Conservation (phyloP, 805 yeast species). For the Candida stauntonica region DNA sequence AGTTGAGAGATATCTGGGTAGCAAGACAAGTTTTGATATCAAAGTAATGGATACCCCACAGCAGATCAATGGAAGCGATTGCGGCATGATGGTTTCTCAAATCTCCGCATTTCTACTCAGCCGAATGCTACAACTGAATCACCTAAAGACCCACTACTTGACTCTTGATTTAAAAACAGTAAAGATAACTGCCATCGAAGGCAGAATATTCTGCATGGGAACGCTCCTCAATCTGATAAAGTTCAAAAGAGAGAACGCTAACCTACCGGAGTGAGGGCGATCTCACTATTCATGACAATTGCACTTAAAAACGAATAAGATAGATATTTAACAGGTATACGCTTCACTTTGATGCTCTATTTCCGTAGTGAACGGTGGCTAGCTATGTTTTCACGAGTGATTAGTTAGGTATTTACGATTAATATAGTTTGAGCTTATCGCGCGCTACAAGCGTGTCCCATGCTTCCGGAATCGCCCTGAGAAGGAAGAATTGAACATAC, state of each 20-base stretch:
- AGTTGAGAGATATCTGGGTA: constrained; percentile 21
- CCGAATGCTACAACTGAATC: constrained; percentile 28
- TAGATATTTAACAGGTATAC: no score
- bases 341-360: no score
- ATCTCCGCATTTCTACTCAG: constrained; percentile 33
- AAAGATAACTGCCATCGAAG: constrained; percentile 43
- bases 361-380: no score
- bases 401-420: no score
- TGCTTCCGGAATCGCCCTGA: no score
- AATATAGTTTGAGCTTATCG: no score
- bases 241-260: constrained; percentile 17
- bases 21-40: constrained; percentile 19
- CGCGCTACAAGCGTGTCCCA: no score
- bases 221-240: constrained; percentile 29
- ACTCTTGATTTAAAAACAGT: constrained; percentile 38
- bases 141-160: constrained; percentile 28
- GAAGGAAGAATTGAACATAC: no score
- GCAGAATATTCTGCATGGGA: constrained; percentile 41
- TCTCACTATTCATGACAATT: no score
- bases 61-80: constrained; percentile 62
- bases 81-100: constrained; percentile 42
- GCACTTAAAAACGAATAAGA: no score
- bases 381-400: no score
- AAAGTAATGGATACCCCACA: constrained; percentile 41
- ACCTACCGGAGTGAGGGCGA: no score